phyloP scores from a whole-genome alignment of 345 rosid genomes.

The Bruguiera sexangula region DNA sequence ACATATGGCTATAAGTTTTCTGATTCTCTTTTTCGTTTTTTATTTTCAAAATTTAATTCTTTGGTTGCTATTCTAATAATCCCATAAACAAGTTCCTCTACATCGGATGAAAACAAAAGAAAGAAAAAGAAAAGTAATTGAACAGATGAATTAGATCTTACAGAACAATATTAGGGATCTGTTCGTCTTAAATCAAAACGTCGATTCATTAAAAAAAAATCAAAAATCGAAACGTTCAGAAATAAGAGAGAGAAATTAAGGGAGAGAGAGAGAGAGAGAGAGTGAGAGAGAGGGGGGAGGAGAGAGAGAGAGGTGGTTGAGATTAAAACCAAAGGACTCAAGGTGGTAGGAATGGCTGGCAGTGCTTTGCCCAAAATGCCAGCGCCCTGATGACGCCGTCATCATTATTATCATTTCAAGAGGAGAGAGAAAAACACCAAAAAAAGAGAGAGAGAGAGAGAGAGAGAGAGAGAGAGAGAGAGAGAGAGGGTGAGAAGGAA shows the following conservation, averaged over 20 bases:
- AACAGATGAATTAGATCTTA: background rate
- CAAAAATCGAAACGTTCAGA: too few species aligned
- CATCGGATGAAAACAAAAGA: background rate
- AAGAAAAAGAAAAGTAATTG: background rate
- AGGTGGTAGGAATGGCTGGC: too few species aligned
- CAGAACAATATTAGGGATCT: background rate
- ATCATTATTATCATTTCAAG: slow-evolving; percentile 1
- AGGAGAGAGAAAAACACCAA: background rate
- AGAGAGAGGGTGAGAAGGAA: too few species aligned
- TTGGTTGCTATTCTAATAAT: too few species aligned
- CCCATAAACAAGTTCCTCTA: background rate
- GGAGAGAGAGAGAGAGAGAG: background rate
- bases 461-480: background rate
- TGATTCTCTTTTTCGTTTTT: too few species aligned
- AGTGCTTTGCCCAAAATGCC: background rate
- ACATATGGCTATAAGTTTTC: too few species aligned
- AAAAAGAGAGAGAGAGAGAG: background rate
- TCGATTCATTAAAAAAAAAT: background rate
- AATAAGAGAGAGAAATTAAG: background rate
- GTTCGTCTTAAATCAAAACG: too few species aligned
- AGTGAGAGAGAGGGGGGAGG: too few species aligned
- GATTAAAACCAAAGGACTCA: slow-evolving; percentile 1
- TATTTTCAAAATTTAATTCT: too few species aligned
- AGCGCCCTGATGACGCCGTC: too few species aligned
- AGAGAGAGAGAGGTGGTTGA: background rate